Conservation (phyloP, 2,329 filamentous ascomycete species). For the Fusarium miscanthi region DNA sequence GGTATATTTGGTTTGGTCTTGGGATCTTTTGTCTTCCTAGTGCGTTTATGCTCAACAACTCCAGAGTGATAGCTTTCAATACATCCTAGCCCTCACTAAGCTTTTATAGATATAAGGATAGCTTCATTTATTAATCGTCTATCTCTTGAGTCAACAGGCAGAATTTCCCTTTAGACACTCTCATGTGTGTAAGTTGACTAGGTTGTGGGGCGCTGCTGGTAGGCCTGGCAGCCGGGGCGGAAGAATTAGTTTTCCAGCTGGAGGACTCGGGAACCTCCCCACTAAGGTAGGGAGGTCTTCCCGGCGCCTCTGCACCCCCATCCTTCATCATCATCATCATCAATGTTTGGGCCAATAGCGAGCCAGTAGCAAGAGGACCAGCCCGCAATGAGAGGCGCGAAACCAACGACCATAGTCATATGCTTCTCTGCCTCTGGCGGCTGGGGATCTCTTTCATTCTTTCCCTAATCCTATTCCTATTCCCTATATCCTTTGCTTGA, state of each 20-base stretch:
- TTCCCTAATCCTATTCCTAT: not conserved
- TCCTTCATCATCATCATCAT: constrained; percentile 14
- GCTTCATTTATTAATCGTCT: not conserved
- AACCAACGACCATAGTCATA: constrained; percentile 14
- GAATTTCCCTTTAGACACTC: not conserved
- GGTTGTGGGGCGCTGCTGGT: not conserved
- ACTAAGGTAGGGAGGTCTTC: not conserved
- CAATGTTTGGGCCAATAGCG: constrained; percentile 37
- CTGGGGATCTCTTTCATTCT: constrained; percentile 23
- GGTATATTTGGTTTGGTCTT: not conserved
- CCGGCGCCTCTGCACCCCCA: not conserved
- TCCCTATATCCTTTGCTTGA: not conserved
- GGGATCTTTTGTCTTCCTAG: not conserved
- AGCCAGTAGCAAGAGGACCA: constrained; percentile 8
- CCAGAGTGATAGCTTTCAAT: not conserved
- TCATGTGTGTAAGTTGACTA: not conserved
- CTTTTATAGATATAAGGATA: not conserved
- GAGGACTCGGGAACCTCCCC: not conserved
- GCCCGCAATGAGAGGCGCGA: constrained; percentile 25
- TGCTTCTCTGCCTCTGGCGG: constrained; percentile 30
- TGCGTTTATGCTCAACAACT: not conserved
- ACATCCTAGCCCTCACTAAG: not conserved
- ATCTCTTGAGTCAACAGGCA: not conserved
- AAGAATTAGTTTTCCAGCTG: constrained; percentile 19
- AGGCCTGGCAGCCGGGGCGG: constrained; percentile 11